phyloP scores from a whole-genome alignment of 1,139 yeast species.

The Debaryomyces udenii region DNA sequence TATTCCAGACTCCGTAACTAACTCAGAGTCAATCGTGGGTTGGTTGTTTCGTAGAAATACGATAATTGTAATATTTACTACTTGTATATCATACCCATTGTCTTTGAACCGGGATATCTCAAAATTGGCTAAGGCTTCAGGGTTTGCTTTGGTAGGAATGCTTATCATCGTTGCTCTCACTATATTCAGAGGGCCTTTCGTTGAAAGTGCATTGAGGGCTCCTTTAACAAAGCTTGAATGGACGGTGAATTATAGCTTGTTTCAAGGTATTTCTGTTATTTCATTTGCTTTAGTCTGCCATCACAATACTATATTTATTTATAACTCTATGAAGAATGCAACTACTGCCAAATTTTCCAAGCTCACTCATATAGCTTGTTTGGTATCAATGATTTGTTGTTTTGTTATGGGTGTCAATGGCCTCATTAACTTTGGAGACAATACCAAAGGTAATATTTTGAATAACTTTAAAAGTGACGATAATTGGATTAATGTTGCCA shows the following conservation, averaged over 20 bases:
- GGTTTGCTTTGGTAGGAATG: slow-evolving; percentile 86
- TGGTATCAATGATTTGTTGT: slow-evolving; percentile 80
- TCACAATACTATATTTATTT: slow-evolving; percentile 88
- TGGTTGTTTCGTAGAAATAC: slow-evolving; percentile 67
- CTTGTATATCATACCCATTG: slow-evolving; percentile 78
- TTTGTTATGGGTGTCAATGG: slow-evolving; percentile 82
- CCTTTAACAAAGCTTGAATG: slow-evolving; percentile 48
- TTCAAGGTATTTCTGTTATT: slow-evolving; percentile 89
- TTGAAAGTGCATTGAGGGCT: slow-evolving; percentile 51
- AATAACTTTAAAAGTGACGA: slow-evolving; percentile 84
- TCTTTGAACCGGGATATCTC: slow-evolving; percentile 82
- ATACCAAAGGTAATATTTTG: slow-evolving; percentile 82
- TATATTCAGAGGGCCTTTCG: slow-evolving; percentile 70
- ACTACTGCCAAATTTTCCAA: slow-evolving; percentile 72
- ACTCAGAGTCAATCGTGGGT: slow-evolving; percentile 35
- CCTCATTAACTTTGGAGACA: slow-evolving; percentile 69
- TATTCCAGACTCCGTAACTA: slow-evolving; percentile 53
- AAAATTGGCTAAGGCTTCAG: slow-evolving; percentile 84
- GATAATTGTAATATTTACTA: slow-evolving; percentile 68
- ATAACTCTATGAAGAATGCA: slow-evolving; percentile 77
- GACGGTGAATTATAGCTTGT: slow-evolving; percentile 65
- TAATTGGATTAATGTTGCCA: slow-evolving; percentile 74
- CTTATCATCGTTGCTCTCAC: slow-evolving; percentile 73
- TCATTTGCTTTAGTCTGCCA: slow-evolving; percentile 95
- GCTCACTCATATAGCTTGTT: slow-evolving; percentile 83